Base-by-base conservation (phyloP, 371 early-diverging fungal species). In the Gilbertella persicaria region DNA sequence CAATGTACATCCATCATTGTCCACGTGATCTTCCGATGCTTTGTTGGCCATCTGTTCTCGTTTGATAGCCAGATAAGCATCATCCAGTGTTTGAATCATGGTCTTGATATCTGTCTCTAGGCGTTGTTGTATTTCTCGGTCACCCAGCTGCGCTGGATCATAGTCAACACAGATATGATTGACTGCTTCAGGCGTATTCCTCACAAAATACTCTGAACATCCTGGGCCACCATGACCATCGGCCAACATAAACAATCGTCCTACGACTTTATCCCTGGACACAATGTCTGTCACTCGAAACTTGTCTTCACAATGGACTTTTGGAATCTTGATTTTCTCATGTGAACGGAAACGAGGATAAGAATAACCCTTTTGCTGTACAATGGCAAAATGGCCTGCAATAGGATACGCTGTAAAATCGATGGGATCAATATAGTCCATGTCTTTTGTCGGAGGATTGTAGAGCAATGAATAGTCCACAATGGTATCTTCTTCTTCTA, bases 1-100 rank as follows among this genome's bases (percentile, higher is more conserved):
- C 17, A 93, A 62, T 0, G 94, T 91, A 56, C 91, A 88, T 0
- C 94, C 94, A 50, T 93, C 94, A 63, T 91, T 90, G 30, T 84
- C 85, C 14, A 65, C 52, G n/a, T 52, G 55, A 45, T 63, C 61
- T 6, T 51, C 44, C 1, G 45, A 12, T 14, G 14, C 14, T 42
- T 48, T 25, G 10, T 24, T n/a, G 20, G 39, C 43, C 8, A 56
- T 46, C 23, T 75, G 66, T 50, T 58, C 38, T 9, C 82, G 73
- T 56, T 85, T 85, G 19, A 75, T 65, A 9, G 62, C 67, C 17
- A 85, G 66, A 63, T 84, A 85, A 21, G 71, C 76, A 47, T 79
- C 73, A 51, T 85, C 84, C 23, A 85, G 54, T 19, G 48, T 5
- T 30, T 78, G 74, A 24, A 85, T 70, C 43, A 80, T 66, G n/a